Evolutionary conservation across 495 filamentous ascomycete species (phyloP).

Genomic region (Neurospora africana): DNA sequence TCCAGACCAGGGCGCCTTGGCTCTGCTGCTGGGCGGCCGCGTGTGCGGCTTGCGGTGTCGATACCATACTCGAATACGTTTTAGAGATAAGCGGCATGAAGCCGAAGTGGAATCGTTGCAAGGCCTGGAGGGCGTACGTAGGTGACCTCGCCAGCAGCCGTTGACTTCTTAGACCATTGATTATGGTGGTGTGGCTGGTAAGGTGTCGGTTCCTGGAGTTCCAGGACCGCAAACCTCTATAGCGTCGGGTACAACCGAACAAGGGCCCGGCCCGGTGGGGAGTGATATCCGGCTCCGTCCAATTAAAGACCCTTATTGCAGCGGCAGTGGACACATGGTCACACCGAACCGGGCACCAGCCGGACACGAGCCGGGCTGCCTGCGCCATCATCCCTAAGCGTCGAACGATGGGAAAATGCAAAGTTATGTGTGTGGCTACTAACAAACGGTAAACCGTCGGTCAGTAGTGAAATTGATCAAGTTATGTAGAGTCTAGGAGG

Average conservation of each 20-base stretch:
- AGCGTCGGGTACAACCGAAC: not conserved
- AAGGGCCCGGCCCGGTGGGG: not conserved
- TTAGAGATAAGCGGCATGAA: not conserved
- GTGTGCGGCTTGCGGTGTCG: not conserved
- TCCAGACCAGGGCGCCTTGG: slow-evolving; percentile 61
- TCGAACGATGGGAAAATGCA: slow-evolving; percentile 43
- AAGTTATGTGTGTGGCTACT: not conserved
- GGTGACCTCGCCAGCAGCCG: not conserved
- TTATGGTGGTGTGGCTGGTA: not conserved
- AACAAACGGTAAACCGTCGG: not conserved
- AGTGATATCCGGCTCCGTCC: not conserved
- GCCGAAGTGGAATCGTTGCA: not conserved
- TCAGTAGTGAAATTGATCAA: not conserved
- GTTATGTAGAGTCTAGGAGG: not conserved
- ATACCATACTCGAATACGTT: not conserved
- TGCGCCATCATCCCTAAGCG: not conserved
- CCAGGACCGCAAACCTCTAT: not conserved
- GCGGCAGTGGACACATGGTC: not conserved
- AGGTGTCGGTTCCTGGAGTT: not conserved
- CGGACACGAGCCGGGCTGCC: not conserved
- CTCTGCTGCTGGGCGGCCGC: not conserved
- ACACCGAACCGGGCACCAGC: not conserved
- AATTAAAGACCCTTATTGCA: not conserved
- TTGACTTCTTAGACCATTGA: not conserved
- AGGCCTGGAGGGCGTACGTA: not conserved